Base-by-base conservation (phyloP, 73 alveolate species). In the Paramecium caudatum region DNA sequence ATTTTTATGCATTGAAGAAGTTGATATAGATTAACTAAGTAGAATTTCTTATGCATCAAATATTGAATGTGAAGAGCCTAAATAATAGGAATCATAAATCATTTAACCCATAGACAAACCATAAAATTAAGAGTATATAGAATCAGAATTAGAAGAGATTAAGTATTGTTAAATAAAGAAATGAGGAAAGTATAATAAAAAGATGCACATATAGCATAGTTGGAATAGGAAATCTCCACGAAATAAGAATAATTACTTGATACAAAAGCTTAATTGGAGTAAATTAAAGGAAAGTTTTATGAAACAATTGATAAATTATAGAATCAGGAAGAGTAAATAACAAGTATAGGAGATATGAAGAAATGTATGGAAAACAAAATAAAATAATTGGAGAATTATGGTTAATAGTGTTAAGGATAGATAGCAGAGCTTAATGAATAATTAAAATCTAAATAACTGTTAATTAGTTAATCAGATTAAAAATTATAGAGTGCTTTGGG, bases 231-330 rank as follows among this genome's bases (percentile, higher is more conserved):
- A 17, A 34, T 68, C 16, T 34, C 25, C 10, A 34, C 47, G 3
- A 68, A 68, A 23, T 15, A 32, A 34, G 84, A 68, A 68, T 6
- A 34, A 23, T 37, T 68, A 6, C 12, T 32, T 0, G 84, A 68
- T 34, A 34, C 47, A 7, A 34, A 34, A 37, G 17, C 25, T 25
- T 13, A 68, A 17, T 32, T 37, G 15, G 50, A 68, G 19, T n/a
- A 34, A 30, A n/a, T 49, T 9, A 68, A 68, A 30, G 17, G 34
- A 4, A 68, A 68, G 8, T n/a, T 68, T 1, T 68, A 68, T 37
- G 84, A 68, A 43, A 68, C 84, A 8, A 17, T 68, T 16, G 84
- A 68, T 23, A 34, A 68, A 37, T 68, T 68, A 68, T 33, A 68
- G 37, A 68, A 68, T n/a, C 19, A 30, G 12, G 50, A 68, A 36